Evolutionary conservation across 2,329 filamentous ascomycete species (phyloP).

Genomic region (Fusarium sp.): DNA sequence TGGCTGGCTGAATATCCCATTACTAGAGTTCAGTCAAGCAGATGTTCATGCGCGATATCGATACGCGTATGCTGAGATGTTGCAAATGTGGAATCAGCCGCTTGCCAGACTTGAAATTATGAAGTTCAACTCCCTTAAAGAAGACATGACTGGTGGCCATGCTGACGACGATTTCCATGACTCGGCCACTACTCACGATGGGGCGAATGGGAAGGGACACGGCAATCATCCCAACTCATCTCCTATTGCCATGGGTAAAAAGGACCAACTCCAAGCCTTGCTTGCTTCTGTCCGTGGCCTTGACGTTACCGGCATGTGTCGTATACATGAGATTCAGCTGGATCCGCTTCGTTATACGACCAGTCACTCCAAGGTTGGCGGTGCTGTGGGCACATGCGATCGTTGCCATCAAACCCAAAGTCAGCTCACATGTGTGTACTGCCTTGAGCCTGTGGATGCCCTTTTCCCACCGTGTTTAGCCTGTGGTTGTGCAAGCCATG

Average conservation of each 20-base stretch:
- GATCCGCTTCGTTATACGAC: constrained; percentile 67
- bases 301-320: constrained; percentile 73
- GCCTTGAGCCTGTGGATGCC: constrained; percentile 70
- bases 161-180: constrained; percentile 54
- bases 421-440: constrained; percentile 73
- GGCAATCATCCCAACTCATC: constrained; percentile 59
- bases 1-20: constrained; percentile 71
- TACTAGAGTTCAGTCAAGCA: constrained; percentile 66
- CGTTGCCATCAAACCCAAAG: constrained; percentile 68
- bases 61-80: constrained; percentile 75
- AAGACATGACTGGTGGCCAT: constrained; percentile 54
- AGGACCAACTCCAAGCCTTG: constrained; percentile 65
- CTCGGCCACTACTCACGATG: constrained; percentile 57
- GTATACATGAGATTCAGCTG: constrained; percentile 72
- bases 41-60: constrained; percentile 71
- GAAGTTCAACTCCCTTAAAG: constrained; percentile 75
- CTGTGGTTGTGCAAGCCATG: constrained; percentile 73
- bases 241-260: constrained; percentile 69
- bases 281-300: constrained; percentile 68
- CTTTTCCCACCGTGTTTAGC: constrained; percentile 72
- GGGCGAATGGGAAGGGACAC: constrained; percentile 51
- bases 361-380: constrained; percentile 56
- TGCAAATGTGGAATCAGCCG: constrained; percentile 75
- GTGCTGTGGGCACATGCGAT: constrained; percentile 64
- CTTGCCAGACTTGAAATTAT: constrained; percentile 74